phyloP scores from a whole-genome alignment of 495 filamentous ascomycete genomes.

The Penicillium salamii region DNA sequence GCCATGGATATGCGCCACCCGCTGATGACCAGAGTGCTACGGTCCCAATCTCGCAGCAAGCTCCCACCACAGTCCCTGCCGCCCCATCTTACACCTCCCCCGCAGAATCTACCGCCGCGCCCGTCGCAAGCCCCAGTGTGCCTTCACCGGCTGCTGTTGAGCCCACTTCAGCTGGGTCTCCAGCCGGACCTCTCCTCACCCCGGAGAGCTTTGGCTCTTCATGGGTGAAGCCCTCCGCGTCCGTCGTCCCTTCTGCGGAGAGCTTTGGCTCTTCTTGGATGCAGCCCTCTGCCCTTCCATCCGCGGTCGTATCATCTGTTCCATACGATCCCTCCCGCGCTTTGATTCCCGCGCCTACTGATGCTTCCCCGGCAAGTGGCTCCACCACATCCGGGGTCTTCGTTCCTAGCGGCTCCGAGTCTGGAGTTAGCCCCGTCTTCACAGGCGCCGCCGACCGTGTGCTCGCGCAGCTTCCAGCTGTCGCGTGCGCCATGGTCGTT shows the following conservation, averaged over 20 bases:
- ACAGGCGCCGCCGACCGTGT: constrained; percentile 27
- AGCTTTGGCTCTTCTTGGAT: neutral
- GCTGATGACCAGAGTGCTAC: neutral
- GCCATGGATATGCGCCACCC: neutral
- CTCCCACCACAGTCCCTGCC: neutral
- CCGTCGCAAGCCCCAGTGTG: neutral
- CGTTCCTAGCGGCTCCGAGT: constrained; percentile 11
- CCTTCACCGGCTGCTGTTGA: neutral
- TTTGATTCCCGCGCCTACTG: constrained; percentile 13
- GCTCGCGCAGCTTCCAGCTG: constrained; percentile 16
- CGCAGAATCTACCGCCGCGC: neutral
- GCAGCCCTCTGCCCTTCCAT: neutral
- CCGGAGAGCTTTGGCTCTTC: neutral
- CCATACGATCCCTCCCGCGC: constrained; percentile 12
- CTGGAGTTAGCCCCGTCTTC: constrained; percentile 22
- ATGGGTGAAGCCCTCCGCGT: neutral
- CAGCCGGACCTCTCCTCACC: neutral
- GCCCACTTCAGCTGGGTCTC: neutral
- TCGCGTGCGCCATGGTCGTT: constrained; percentile 18
- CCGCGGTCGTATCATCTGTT: neutral
- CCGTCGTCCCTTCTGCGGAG: neutral
- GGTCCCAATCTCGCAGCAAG: neutral
- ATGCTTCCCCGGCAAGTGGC: neutral
- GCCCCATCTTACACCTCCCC: neutral
- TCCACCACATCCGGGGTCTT: constrained; percentile 1